phyloP scores from a whole-genome alignment of 2,329 filamentous ascomycete genomes.

The Curvularia hawaiiensis region DNA sequence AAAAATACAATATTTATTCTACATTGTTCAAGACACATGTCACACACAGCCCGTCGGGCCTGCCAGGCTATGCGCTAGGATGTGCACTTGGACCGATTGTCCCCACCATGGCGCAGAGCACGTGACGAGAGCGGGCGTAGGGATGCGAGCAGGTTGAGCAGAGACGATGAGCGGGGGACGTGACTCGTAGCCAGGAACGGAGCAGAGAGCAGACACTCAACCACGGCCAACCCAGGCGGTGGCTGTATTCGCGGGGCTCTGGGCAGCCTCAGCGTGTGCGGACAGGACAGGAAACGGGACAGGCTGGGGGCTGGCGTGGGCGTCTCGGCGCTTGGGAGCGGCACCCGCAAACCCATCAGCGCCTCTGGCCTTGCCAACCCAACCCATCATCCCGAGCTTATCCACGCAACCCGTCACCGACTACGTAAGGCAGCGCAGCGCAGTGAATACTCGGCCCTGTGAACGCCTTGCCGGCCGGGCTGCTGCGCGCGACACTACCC shows the following conservation, averaged over 20 bases:
- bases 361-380: conserved; percentile 33
- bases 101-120: conserved; percentile 11
- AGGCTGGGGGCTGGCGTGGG: conserved; percentile 3
- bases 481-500: conserved; percentile 31
- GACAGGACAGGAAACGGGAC: too few relatives aligned
- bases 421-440: conserved; percentile 24
- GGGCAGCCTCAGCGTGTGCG: not conserved
- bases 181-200: not conserved
- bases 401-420: conserved; percentile 41
- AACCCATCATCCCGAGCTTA: conserved; percentile 48
- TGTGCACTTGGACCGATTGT: conserved; percentile 2
- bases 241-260: not conserved
- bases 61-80: conserved; percentile 15
- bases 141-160: not conserved
- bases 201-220: not conserved
- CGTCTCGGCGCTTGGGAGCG: conserved; percentile 27
- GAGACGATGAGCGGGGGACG: not conserved
- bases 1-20: conserved; percentile 26
- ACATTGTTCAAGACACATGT: conserved; percentile 4
- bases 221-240: not conserved
- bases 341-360: conserved; percentile 23
- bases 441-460: conserved; percentile 37
- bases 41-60: conserved; percentile 8
- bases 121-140: conserved; percentile 12
- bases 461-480: conserved; percentile 35